phyloP scores from a whole-genome alignment of 2,329 filamentous ascomycete genomes.

The Taxawa tesnikishii region DNA sequence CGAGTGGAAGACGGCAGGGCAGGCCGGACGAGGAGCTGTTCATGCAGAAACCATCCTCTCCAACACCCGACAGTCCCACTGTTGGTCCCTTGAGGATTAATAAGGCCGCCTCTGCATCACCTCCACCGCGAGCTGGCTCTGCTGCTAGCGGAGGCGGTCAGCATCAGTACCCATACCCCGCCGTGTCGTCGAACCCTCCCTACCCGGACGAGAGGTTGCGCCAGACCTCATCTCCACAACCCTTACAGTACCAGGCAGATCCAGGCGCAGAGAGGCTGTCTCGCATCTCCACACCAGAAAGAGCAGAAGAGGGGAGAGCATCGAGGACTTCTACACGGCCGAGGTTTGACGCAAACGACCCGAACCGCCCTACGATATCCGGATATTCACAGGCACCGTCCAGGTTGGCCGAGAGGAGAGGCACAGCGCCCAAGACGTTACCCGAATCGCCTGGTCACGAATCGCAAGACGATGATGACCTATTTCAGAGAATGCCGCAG shows the following conservation, averaged over 20 bases:
- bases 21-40: slow-evolving; percentile 78
- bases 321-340: slow-evolving; percentile 20
- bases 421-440: slow-evolving; percentile 68
- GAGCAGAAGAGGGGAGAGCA: slow-evolving; percentile 15
- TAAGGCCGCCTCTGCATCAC: slow-evolving; percentile 50
- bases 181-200: slow-evolving; percentile 34
- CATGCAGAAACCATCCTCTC: slow-evolving; percentile 32
- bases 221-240: slow-evolving; percentile 9
- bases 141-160: slow-evolving; percentile 60
- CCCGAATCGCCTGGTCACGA: slow-evolving; percentile 72
- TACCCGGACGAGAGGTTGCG: slow-evolving; percentile 30
- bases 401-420: slow-evolving; percentile 67
- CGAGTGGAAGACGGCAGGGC: slow-evolving; percentile 33
- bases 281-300: slow-evolving; percentile 21
- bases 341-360: slow-evolving; percentile 35
- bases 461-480: slow-evolving; percentile 59
- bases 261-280: slow-evolving; percentile 19
- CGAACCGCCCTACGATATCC: slow-evolving; percentile 32
- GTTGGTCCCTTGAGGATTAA: slow-evolving; percentile 68
- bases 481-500: slow-evolving; percentile 56
- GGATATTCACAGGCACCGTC: slow-evolving; percentile 31
- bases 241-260: slow-evolving; percentile 22
- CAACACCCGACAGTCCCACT: slow-evolving; percentile 54
- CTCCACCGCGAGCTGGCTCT: slow-evolving; percentile 39
- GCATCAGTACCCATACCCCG: slow-evolving; percentile 52